A percentile compares a stretch with the other conserved stretches of the same genome.
These are phyloP conservation scores for Microbotryomycetes sp. DNA, from an alignment of 1,284 basidiomycete species.

Conservation along the genomic window DNA sequence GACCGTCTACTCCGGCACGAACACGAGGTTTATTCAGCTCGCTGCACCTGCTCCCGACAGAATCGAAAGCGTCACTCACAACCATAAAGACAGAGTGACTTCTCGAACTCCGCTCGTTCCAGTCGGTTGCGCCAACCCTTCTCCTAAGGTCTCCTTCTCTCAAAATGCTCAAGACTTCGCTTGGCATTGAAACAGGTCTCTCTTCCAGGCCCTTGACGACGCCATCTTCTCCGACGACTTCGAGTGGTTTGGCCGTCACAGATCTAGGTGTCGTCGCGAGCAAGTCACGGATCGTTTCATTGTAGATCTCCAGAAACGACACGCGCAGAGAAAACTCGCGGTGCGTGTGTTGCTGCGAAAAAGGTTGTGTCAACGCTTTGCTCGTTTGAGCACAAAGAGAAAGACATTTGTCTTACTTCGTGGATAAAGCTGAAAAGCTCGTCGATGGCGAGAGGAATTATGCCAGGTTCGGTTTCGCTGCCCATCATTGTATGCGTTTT, in stretches of 20 bases:
- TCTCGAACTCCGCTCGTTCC: slow-evolving; percentile 50
- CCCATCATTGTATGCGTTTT: slow-evolving; percentile 48
- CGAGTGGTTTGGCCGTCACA: slow-evolving; percentile 23
- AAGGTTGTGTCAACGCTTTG: background rate
- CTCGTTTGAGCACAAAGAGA: background rate
- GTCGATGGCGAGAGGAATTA: slow-evolving; percentile 50
- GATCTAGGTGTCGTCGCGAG: slow-evolving; percentile 31
- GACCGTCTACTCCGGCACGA: slow-evolving; percentile 37
- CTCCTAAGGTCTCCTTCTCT: slow-evolving; percentile 47
- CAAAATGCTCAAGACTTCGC: slow-evolving; percentile 47
- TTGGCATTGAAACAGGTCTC: slow-evolving; percentile 47
- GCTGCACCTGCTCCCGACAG: slow-evolving; percentile 24
- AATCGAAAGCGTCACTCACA: slow-evolving; percentile 36
- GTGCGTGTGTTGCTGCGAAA: slow-evolving; percentile 36
- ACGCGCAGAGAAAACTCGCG: slow-evolving; percentile 48
- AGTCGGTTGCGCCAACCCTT: slow-evolving; percentile 51
- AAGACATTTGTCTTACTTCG: slow-evolving; percentile 34
- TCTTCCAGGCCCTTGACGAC: slow-evolving; percentile 44
- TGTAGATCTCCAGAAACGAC: slow-evolving; percentile 55
- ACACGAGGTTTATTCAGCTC: background rate
- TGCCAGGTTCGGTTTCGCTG: slow-evolving; percentile 46
- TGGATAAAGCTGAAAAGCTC: slow-evolving; percentile 49
- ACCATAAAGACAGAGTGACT: slow-evolving; percentile 52
- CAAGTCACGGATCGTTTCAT: slow-evolving; percentile 51
- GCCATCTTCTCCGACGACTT: slow-evolving; percentile 34